Base-by-base conservation (phyloP, 2,329 filamentous ascomycete genomes). In the Cladobotryum mycophilum region DNA sequence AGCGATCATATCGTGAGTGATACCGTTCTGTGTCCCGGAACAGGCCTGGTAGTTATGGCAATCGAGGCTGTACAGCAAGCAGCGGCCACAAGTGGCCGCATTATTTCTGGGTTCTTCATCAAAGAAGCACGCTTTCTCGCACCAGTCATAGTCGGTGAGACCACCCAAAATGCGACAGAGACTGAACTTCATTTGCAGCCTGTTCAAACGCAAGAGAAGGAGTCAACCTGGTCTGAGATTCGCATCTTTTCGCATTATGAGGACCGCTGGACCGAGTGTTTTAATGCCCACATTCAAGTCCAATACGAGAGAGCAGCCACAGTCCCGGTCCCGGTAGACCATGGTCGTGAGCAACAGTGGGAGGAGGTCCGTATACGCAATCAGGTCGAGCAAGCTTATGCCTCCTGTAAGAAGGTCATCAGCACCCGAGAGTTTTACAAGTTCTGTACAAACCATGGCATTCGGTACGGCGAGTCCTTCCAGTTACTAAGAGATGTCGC, bases 41-140 rank as follows among this genome's bases (percentile, higher is more conserved):
- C 74, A 1, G 73, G 64, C 0, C 76, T 71, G 50, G 48, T 76
- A 1, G 60, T 64, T 4, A 72, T 76, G 63, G 70, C 65, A 1
- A 65, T 68, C 5, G 72, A 74, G 55, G 73, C 73, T 2, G 59
- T 58, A 11, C 48, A 52, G 2, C 54, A 60, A 42, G 38, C 58
- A 11, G 38, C 58, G 8, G 14, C 12, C n/a, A 18, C 45, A 11
- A 18, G 9, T 9, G 41, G 30, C 7, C 36, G 9, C 4, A n/a
- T 37, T 5, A 14, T 52, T 2, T 11, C 46, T 12, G 50, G 50
- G 13, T 52, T 41, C 41, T 30, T 48, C 2, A 12, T 52, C 17
- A 48, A 48, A 13, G 25, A 52, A 15, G 50, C 45, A 3, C 33
- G 33, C 11, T 48, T 48, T 18, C 12, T 48, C 12, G 30, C 15